Percentiles rank a stretch among this genome's conserved stretches.
Conservation (phyloP, 2,329 filamentous ascomycete species). For the Cercospora sesami region DNA sequence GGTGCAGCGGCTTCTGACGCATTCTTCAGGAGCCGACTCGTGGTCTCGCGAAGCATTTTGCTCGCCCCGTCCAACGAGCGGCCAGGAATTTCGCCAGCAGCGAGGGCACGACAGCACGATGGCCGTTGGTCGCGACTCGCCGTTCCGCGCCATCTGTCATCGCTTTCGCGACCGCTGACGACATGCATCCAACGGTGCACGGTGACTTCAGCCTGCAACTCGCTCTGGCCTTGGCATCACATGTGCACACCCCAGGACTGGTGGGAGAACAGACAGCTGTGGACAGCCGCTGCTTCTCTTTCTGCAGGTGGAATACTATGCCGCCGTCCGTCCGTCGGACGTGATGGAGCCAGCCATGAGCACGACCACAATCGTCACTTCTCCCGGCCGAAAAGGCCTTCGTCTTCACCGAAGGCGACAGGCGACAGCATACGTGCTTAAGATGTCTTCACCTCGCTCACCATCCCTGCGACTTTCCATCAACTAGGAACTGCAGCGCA, state of each 20-base stretch:
- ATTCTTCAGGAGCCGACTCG: constrained; percentile 12
- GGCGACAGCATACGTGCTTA: too few species aligned
- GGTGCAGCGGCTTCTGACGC: constrained; percentile 5
- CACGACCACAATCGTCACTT: background rate
- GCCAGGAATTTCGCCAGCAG: background rate
- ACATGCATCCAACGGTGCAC: background rate
- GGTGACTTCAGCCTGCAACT: background rate
- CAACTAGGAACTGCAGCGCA: too few species aligned
- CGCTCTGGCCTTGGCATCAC: background rate
- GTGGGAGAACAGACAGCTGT: background rate
- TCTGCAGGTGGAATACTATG: background rate
- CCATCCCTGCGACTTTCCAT: too few species aligned
- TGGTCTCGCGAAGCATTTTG: background rate
- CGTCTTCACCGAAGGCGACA: too few species aligned
- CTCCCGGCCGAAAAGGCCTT: background rate
- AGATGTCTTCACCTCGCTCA: too few species aligned
- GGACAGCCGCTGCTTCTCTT: background rate
- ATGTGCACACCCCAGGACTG: too few species aligned
- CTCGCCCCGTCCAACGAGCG: constrained; percentile 1
- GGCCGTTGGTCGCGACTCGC: too few species aligned
- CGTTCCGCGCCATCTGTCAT: background rate
- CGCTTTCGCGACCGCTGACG: background rate
- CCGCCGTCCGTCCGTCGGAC: background rate
- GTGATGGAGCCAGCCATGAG: background rate
- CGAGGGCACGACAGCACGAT: background rate